Base-by-base conservation (phyloP, 805 yeast species). In the Candida sphagnicola region DNA sequence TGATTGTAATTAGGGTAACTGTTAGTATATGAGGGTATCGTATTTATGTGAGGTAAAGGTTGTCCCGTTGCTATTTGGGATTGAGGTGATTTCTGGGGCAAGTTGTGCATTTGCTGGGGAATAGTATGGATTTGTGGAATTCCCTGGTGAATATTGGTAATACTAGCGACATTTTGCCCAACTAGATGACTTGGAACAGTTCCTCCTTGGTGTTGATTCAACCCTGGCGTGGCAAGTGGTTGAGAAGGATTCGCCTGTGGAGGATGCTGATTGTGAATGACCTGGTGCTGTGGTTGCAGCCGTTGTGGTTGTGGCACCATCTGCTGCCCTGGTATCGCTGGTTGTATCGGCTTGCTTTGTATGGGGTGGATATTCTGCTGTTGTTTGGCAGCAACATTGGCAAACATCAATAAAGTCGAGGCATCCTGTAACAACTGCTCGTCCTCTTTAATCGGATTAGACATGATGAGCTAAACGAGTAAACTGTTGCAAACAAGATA, bases 351-450 rank as follows among this genome's bases (percentile, higher is more conserved):
- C 2, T 14, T 12, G 28, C 39, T 10, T 11, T 28, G 39, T 25
- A 12, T 10, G 12, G 17, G 16, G 18, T 17, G 40, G 35, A 31
- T 11, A n/a, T 48, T 49, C 19, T 55, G 60, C 30, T 58, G 66
- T 38, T 68, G 74, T 37, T 68, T 65, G 13, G 74, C 74, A 3
- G 74, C 78, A 13, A 70, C 72, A 47, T 70, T 77, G 17, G 82
- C 80, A 51, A 78, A 77, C 81, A 77, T 72, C 39, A 78, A 61
- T 34, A 78, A 59, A 16, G 82, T 75, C 13, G 82, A 75, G 1
- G 85, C 83, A 59, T 78, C 83, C 46, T 77, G 80, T 8, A 78
- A 57, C 24, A 67, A 65, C 51, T 65, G 70, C 38, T 65, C 62
- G 38, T 57, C 65, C 41, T 59, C 65, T 34, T 49, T 46, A 35